Conservation (phyloP, 352 stramenopile species). For the Globisporangium nunn region DNA sequence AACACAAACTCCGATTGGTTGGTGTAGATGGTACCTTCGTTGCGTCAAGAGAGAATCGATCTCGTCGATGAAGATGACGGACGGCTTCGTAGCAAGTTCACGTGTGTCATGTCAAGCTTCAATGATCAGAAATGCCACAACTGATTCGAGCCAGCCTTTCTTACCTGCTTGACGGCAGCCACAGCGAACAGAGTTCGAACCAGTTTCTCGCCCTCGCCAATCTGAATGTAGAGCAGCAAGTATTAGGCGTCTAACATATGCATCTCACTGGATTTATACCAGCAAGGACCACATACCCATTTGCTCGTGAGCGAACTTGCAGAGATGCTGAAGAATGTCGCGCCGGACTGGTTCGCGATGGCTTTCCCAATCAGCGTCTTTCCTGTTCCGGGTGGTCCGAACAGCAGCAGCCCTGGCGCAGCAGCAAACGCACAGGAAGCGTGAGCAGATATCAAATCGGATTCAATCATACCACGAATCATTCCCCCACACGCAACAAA, state of each 20-base stretch:
- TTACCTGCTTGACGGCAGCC: constrained; percentile 85
- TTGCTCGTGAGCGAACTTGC: constrained; percentile 98
- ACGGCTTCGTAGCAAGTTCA: constrained; percentile 49
- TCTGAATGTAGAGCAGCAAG: constrained; percentile 31
- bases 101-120: not conserved
- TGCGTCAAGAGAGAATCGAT: constrained; percentile 98
- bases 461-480: not conserved
- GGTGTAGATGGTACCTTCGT: constrained; percentile 51
- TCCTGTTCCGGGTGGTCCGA: constrained; percentile 92
- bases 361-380: constrained; percentile 99
- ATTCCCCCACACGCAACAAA: constrained; percentile 9
- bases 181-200: constrained; percentile 96
- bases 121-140: not conserved
- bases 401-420: constrained; percentile 86
- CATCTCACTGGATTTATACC: not conserved
- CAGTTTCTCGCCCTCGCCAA: constrained; percentile 98
- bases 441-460: not conserved
- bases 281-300: constrained; percentile 65
- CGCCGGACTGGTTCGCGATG: constrained; percentile 95
- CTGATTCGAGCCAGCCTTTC: not conserved
- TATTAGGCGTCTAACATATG: not conserved
- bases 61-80: constrained; percentile 99
- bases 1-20: too few species aligned
- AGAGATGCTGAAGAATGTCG: constrained; percentile 99
- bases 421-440: not conserved